Evolutionary conservation across 2,329 filamentous ascomycete species (phyloP).

Genomic region (Dothiorella sarmentorum): DNA sequence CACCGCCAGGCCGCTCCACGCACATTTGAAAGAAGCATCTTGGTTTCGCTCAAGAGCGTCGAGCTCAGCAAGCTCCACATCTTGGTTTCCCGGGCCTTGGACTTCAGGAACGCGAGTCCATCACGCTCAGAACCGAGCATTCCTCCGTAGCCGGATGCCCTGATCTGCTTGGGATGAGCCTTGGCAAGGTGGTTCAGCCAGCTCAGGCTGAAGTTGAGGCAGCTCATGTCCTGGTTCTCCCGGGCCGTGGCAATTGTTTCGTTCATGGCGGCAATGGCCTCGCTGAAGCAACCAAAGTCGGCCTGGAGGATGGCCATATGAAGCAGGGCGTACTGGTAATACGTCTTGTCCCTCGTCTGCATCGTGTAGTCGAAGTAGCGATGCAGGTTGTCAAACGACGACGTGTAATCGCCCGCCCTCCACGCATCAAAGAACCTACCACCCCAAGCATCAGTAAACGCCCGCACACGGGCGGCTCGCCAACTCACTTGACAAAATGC

Average conservation of each 20-base stretch:
- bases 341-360: constrained; percentile 75
- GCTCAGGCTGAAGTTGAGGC: constrained; percentile 90
- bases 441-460: neutral
- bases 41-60: constrained; percentile 80
- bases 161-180: constrained; percentile 72
- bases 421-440: constrained; percentile 82
- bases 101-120: constrained; percentile 76
- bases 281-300: constrained; percentile 86
- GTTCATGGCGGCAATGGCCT: constrained; percentile 90
- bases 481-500: constrained; percentile 66
- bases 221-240: constrained; percentile 88
- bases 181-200: constrained; percentile 96
- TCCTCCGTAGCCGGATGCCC: constrained; percentile 65
- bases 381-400: constrained; percentile 85
- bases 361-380: constrained; percentile 97
- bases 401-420: constrained; percentile 85
- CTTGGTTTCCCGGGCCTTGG: constrained; percentile 79
- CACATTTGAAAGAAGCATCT: constrained; percentile 70
- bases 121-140: constrained; percentile 77
- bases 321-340: constrained; percentile 92
- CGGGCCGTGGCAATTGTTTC: constrained; percentile 92
- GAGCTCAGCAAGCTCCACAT: constrained; percentile 85
- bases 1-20: constrained; percentile 40
- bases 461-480: too few relatives aligned
- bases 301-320: constrained; percentile 91